A percentile compares a stretch with the other conserved stretches of the same genome.
Conservation (phyloP, 169 alveolate genomes). For the Plasmodium malariae region DNA sequence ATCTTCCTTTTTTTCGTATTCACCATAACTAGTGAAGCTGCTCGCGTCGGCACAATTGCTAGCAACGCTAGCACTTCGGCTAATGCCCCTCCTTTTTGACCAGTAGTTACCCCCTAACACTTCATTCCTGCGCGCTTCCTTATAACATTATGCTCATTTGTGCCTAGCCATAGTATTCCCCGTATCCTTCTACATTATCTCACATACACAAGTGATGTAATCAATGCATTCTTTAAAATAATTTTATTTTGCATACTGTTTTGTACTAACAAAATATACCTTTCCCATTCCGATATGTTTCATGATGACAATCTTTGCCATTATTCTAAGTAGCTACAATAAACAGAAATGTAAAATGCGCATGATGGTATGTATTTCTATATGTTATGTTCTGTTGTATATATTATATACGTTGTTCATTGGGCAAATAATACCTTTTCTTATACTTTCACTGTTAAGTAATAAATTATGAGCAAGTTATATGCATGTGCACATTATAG, state of each 20-base stretch:
- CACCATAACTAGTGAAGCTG: no score
- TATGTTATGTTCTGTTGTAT: slow-evolving; percentile 1
- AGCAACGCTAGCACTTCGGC: no score
- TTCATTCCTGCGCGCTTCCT: background rate
- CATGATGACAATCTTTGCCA: slow-evolving; percentile 20
- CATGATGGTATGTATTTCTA: slow-evolving; percentile 5
- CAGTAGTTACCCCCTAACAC: background rate
- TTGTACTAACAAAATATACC: background rate
- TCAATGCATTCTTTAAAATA: background rate
- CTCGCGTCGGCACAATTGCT: no score
- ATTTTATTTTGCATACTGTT: background rate
- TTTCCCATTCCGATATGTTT: background rate
- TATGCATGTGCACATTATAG: no score
- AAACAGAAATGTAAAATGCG: slow-evolving; percentile 3
- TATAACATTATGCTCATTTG: slow-evolving; percentile 8
- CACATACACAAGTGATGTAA: slow-evolving; percentile 7
- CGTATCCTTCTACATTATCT: background rate
- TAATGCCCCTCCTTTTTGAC: background rate
- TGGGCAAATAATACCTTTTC: no score
- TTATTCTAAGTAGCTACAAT: slow-evolving; percentile 13
- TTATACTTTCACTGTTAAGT: no score
- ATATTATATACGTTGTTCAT: no score
- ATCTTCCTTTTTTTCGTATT: background rate
- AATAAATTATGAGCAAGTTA: no score
- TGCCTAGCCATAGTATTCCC: slow-evolving; percentile 8